A percentile compares a stretch with the other conserved stretches of the same genome.
These are phyloP conservation scores for Talaromyces trachyspermus DNA, from an alignment of 495 filamentous ascomycete species.

Conservation along the genomic window DNA sequence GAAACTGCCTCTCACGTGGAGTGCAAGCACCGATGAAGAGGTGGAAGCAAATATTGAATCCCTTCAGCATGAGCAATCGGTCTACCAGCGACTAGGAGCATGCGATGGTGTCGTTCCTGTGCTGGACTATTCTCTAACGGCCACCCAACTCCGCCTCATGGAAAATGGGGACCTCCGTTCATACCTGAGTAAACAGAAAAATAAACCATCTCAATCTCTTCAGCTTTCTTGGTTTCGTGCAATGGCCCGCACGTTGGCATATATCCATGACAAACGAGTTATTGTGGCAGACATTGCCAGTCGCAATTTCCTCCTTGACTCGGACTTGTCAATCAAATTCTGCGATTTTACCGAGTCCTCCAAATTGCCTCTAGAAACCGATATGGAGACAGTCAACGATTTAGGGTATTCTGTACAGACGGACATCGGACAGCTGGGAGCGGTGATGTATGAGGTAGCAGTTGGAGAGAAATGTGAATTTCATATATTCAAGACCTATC, in stretches of 20 bases:
- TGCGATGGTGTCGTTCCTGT: too few relatives aligned
- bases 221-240: slow-evolving; percentile 22
- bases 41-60: slow-evolving; percentile 14
- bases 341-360: slow-evolving; percentile 24
- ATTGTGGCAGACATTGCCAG: slow-evolving; percentile 24
- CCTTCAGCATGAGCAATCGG: slow-evolving; percentile 18
- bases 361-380: slow-evolving; percentile 17
- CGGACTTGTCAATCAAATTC: slow-evolving; percentile 22
- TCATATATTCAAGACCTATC: slow-evolving; percentile 21
- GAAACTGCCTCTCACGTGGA: slow-evolving; percentile 16
- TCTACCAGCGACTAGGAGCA: slow-evolving; percentile 24
- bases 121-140: too few relatives aligned
- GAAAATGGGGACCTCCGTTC: slow-evolving; percentile 20
- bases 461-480: slow-evolving; percentile 19
- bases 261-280: slow-evolving; percentile 21
- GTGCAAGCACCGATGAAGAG: slow-evolving; percentile 16
- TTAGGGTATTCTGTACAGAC: slow-evolving; percentile 17
- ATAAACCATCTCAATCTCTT: slow-evolving; percentile 11
- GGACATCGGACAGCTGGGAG: slow-evolving; percentile 22
- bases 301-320: slow-evolving; percentile 24
- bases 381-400: slow-evolving; percentile 21
- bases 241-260: slow-evolving; percentile 19
- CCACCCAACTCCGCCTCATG: slow-evolving; percentile 21
- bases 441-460: slow-evolving; percentile 25
- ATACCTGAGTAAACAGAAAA: slow-evolving; percentile 16